Base-by-base conservation (phyloP, 805 yeast genomes). In the Blastobotrys mokoenaii region DNA sequence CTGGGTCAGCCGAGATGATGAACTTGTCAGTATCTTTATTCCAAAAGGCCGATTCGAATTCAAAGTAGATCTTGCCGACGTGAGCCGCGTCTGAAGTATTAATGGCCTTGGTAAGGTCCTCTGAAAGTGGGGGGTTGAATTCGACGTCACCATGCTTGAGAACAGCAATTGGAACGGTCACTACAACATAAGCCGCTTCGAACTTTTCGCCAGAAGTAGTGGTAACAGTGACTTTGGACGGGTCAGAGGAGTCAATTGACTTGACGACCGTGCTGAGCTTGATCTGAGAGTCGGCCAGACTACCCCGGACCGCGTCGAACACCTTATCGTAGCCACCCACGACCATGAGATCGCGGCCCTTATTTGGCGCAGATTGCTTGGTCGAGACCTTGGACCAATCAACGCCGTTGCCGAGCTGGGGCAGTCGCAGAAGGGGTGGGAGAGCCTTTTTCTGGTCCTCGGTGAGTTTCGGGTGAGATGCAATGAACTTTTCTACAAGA, bases 11-110 rank as follows among this genome's bases (percentile, higher is more conserved):
- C n/a, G 76, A 50, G 0, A 76, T 67, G 8, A 72, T 57, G 48
- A 77, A 70, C 46, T 81, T 65, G 47, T 77, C 79, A 5, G 52
- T 52, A n/a, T 64, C 61, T 33, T 74, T 74, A n/a, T 63, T 45
- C 93, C 93, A 84, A 63, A 80, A 81, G 10, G 73, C 62, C 1
- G 59, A 46, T 10, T 74, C 76, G 59, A 84, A 84, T 57, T 84
- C 90, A 49, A 84, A 69, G 1, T 82, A 66, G 9, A 84, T 77
- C 62, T 84, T 84, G 0, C 93, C 93, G 40, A 84, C 20, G n/a
- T 34, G 18, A 2, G 45, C 40, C 2, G 35, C 17, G 20, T 20
- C 12, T 2, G 40, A 14, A 22, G 34, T 12, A 5, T n/a, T 25
- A 10, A 42, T n/a, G 5, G 40, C 45, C 20, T 6, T n/a, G 2